These are phyloP conservation scores for Nicotiana undulata DNA, from an alignment of 257 asterid genomes.

Conservation along the genomic window DNA sequence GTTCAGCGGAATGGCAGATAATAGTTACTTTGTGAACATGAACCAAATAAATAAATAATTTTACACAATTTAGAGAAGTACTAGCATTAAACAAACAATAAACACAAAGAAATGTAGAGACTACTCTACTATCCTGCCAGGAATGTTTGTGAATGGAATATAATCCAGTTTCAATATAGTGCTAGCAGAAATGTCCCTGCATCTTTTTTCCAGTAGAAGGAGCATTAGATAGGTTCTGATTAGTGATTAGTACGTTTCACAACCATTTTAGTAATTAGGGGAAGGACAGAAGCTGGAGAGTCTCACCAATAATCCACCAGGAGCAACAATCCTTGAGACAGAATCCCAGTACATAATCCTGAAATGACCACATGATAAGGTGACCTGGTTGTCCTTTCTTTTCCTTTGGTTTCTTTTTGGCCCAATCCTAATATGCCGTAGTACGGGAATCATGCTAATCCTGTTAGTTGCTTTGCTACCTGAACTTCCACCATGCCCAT, in stretches of 20 bases:
- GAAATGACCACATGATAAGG: constrained; percentile 13
- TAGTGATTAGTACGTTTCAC: not conserved
- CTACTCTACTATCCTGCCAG: not conserved
- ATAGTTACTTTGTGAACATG: not conserved
- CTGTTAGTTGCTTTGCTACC: no score
- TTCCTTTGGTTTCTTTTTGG: no score
- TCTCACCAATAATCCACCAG: constrained; percentile 91
- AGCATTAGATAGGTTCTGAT: not conserved
- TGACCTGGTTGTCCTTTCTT: no score
- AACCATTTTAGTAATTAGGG: not conserved
- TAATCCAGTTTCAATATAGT: not conserved
- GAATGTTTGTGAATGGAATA: not conserved
- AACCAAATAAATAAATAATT: not conserved
- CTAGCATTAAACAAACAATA: not conserved
- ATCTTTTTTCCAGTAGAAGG: not conserved
- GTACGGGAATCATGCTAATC: no score
- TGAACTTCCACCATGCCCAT: no score
- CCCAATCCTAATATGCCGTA: no score
- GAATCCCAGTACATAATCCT: constrained; percentile 97
- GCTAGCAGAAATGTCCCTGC: not conserved
- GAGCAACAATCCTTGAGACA: constrained; percentile 61
- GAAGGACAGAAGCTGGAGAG: not conserved
- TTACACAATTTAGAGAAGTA: not conserved
- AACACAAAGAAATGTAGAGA: no score
- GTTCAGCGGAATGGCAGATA: not conserved